phyloP scores from a whole-genome alignment of 2,329 filamentous ascomycete genomes.

The Diaporthe sp. region DNA sequence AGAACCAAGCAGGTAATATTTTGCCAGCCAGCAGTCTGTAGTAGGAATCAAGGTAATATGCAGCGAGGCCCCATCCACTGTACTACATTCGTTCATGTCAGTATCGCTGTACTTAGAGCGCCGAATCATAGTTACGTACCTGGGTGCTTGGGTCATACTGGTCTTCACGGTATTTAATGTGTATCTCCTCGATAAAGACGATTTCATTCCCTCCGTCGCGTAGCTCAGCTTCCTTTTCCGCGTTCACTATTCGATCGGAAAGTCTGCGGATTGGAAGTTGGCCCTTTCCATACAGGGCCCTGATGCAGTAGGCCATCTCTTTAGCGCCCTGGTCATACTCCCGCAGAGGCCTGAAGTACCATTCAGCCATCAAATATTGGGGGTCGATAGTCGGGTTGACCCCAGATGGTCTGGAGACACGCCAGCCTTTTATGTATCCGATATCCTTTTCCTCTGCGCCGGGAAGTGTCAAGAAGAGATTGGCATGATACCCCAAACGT shows the following conservation, averaged over 20 bases:
- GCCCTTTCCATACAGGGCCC: neutral
- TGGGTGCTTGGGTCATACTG: neutral
- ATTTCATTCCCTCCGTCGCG: neutral
- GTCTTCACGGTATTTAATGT: slow-evolving; percentile 6
- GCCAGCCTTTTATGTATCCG: slow-evolving; percentile 6
- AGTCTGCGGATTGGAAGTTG: neutral
- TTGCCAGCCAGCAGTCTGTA: neutral
- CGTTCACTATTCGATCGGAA: neutral
- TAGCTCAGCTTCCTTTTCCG: neutral
- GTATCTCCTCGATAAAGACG: neutral
- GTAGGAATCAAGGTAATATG: neutral
- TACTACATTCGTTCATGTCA: neutral
- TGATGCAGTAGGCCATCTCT: neutral
- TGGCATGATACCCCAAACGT: slow-evolving; percentile 13
- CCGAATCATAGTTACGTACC: neutral
- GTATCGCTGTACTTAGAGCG: neutral
- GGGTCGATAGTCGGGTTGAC: neutral
- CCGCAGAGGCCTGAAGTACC: neutral
- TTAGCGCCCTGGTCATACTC: neutral
- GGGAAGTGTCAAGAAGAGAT: neutral
- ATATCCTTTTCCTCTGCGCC: neutral
- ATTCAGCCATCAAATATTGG: neutral
- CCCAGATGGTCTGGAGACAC: neutral
- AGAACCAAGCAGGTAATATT: neutral
- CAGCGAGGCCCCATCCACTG: neutral